Evolutionary conservation across 2,329 filamentous ascomycete genomes (phyloP), one percentile per base, ranked within the genome.

Genomic region (Aspergillus tubingensis): DNA sequence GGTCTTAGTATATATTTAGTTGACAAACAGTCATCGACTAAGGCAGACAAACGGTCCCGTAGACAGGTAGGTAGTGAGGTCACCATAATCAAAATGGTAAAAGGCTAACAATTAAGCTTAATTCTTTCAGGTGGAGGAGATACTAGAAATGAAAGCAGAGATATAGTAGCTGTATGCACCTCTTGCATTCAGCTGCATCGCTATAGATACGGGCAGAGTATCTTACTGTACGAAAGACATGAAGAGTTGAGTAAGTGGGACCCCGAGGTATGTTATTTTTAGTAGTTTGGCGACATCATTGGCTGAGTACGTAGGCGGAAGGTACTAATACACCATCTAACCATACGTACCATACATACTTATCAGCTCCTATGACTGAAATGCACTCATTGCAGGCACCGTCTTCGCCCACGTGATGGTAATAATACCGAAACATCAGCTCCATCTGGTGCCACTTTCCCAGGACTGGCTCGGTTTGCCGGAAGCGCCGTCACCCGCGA

Each of bases 401-500:
- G 27, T 3, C 41, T 17, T 11, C 38, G 8, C 19, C 15, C 21
- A 48, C 44, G 19, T 41, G 11, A 54, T 27, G 5, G 59, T 55
- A 57, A 30, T 38, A 48, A 27, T 27, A 27, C 36, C 3, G n/a
- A 23, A n/a, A 43, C 39, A 27, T 0, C 25, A 27, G 25, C 25
- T 27, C 25, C 25, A 27, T 27, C 25, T 21, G 17, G 19, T 15
- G 11, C 43, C 41, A 27, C 52, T 43, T 43, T 5, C 5, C 25
- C 25, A 27, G 0, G 25, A 27, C 25, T 17, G 49, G 21, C 50
- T 64, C 61, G 65, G 65, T 50, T 66, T 68, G 67, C 66, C 70
- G 71, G 71, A 72, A 72, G 59, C 52, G 59, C 65, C 58, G 56
- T 48, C 51, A 67, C 65, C 71, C 70, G 70, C 66, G 71, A 73